Evolutionary conservation across 805 yeast species (phyloP).

Genomic region (Blastobotrys chiropterorum): DNA sequence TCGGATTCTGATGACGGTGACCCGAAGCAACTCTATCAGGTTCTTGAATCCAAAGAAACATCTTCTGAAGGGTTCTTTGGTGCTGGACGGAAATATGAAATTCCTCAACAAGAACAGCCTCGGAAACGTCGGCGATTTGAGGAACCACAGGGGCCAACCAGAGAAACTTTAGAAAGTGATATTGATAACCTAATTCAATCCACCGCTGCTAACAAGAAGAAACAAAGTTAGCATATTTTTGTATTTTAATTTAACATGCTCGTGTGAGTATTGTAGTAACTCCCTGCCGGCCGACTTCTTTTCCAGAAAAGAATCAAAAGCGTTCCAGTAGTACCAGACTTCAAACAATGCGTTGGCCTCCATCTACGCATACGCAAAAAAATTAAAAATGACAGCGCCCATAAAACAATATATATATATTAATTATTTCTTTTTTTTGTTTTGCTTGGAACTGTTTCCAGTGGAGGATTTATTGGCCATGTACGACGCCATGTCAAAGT

Average conservation of each 20-base stretch:
- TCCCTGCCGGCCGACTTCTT: no score
- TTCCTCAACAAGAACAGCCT: conserved; percentile 11
- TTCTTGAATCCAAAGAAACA: conserved; percentile 27
- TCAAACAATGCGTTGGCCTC: no score
- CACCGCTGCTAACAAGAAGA: conserved; percentile 1
- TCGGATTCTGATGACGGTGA: conserved; percentile 13
- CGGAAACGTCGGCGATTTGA: conserved; percentile 8
- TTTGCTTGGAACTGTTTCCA: conserved; percentile 4
- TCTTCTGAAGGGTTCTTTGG: conserved; percentile 27
- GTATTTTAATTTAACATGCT: not conserved
- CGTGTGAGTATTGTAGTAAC: no score
- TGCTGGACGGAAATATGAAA: conserved; percentile 22
- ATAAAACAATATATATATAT: no score
- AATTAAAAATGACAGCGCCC: no score
- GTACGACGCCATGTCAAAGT: conserved; percentile 29
- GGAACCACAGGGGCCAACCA: not conserved
- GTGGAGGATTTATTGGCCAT: conserved; percentile 22
- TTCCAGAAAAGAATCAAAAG: no score
- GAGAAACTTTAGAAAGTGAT: conserved; percentile 3
- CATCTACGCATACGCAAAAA: no score
- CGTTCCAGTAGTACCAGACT: not conserved
- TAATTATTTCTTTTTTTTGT: conserved; percentile 3
- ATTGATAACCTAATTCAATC: conserved; percentile 12
- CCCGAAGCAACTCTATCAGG: conserved; percentile 29
- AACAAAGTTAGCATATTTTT: not conserved